phyloP scores from a whole-genome alignment of 331 rosid genomes.

The Cydonia oblonga region DNA sequence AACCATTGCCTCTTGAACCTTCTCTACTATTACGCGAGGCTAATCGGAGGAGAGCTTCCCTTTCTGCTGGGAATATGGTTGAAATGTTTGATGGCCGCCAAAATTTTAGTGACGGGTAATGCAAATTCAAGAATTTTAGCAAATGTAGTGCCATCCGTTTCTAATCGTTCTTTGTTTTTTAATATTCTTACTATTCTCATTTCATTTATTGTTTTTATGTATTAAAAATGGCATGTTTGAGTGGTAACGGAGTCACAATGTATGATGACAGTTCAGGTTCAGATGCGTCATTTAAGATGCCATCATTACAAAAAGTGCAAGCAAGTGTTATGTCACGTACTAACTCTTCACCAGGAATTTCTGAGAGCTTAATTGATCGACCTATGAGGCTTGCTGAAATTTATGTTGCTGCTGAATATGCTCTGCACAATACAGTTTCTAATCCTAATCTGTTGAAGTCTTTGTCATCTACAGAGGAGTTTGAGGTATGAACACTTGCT shows the following conservation, averaged over 20 bases:
- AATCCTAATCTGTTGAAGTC: slow-evolving; percentile 50
- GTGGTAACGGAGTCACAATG: slow-evolving; percentile 26
- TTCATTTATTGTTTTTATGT: background rate
- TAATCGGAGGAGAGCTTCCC: slow-evolving; percentile 93
- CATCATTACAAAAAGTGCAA: slow-evolving; percentile 48
- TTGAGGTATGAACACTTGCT: slow-evolving; percentile 59
- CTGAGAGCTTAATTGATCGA: slow-evolving; percentile 63
- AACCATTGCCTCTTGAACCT: slow-evolving; percentile 92
- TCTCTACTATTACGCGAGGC: slow-evolving; percentile 89
- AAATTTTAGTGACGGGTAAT: slow-evolving; percentile 56
- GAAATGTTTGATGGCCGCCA: slow-evolving; percentile 71
- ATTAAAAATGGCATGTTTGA: slow-evolving; percentile 7
- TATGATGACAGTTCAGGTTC: slow-evolving; percentile 76
- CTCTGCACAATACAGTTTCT: slow-evolving; percentile 67
- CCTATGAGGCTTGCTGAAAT: slow-evolving; percentile 99
- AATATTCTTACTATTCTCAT: background rate
- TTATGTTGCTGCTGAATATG: slow-evolving; percentile 81
- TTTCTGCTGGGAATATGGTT: slow-evolving; percentile 73
- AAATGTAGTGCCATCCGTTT: slow-evolving; percentile 8
- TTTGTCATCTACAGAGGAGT: slow-evolving; percentile 70
- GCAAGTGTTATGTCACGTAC: slow-evolving; percentile 70
- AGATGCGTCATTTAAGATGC: slow-evolving; percentile 47
- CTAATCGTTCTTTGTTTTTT: background rate
- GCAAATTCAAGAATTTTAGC: slow-evolving; percentile 13
- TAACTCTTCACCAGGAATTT: slow-evolving; percentile 82